Evolutionary conservation across 805 yeast species (phyloP).

Genomic region (Nakazawaea molendinolei): DNA sequence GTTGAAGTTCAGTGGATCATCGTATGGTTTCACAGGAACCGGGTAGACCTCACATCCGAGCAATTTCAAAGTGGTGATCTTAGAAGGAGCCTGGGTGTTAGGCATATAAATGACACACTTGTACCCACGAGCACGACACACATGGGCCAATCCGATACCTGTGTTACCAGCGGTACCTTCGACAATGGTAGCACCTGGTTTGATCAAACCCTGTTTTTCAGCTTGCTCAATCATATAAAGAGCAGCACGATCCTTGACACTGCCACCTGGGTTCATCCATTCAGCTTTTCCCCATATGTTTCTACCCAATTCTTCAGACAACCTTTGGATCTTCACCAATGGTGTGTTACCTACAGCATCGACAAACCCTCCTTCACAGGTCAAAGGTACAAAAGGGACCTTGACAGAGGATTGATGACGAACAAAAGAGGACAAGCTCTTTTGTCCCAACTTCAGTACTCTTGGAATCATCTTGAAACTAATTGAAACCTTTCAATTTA

Average conservation of each 20-base stretch:
- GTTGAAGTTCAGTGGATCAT: slow-evolving; percentile 79
- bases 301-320: slow-evolving; percentile 56
- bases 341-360: slow-evolving; percentile 96
- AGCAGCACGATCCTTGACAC: slow-evolving; percentile 89
- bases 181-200: slow-evolving; percentile 79
- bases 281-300: slow-evolving; percentile 88
- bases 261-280: slow-evolving; percentile 90
- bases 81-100: slow-evolving; percentile 76
- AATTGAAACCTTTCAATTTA: not conserved
- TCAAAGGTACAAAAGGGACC: slow-evolving; percentile 55
- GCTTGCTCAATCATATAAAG: slow-evolving; percentile 72
- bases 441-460: no score
- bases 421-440: not conserved
- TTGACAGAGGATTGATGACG: slow-evolving; percentile 6
- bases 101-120: slow-evolving; percentile 88
- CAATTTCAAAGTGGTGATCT: slow-evolving; percentile 65
- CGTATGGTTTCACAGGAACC: slow-evolving; percentile 80
- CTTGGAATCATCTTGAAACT: no score
- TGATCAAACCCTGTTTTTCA: slow-evolving; percentile 54
- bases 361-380: slow-evolving; percentile 60
- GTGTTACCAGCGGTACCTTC: slow-evolving; percentile 96
- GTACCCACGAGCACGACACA: slow-evolving; percentile 78
- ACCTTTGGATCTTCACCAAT: slow-evolving; percentile 49
- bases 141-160: slow-evolving; percentile 85
- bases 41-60: slow-evolving; percentile 86